phyloP scores from a whole-genome alignment of 805 yeast genomes.

The Sungouiella thailandica region DNA sequence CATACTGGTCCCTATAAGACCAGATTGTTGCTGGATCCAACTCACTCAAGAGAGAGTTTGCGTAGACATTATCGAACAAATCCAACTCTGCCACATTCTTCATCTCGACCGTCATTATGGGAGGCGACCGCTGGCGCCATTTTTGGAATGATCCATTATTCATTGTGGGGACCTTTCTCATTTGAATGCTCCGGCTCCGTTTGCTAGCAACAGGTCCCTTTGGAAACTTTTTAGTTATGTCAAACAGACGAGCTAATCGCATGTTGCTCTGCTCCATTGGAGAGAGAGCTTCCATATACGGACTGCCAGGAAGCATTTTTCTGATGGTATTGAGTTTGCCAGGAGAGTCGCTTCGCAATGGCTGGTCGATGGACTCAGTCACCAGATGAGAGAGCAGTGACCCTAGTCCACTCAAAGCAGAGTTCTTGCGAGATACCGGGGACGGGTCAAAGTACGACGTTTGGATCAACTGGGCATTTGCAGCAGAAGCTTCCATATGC shows the following conservation, averaged over 20 bases:
- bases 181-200: constrained; percentile 5
- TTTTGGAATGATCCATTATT: background rate
- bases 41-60: constrained; percentile 36
- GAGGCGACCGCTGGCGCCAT: constrained; percentile 10
- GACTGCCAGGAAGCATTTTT: background rate
- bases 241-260: constrained; percentile 4
- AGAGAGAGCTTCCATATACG: background rate
- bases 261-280: background rate
- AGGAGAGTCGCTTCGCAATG: background rate
- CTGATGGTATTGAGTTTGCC: background rate
- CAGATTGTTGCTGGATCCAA: constrained; percentile 33
- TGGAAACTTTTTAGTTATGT: constrained; percentile 3
- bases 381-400: constrained; percentile 8
- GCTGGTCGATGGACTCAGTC: constrained; percentile 1
- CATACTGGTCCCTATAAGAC: constrained; percentile 61
- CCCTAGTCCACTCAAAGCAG: constrained; percentile 7
- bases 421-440: constrained; percentile 11
- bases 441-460: no score
- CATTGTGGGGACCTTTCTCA: constrained; percentile 1
- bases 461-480: background rate
- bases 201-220: constrained; percentile 3
- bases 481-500: background rate
- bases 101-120: constrained; percentile 42
- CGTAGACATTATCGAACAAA: constrained; percentile 38
- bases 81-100: constrained; percentile 41